Conservation (phyloP, 225 moss, liverwort and hornwort species). For the Takakia lepidozioides region DNA sequence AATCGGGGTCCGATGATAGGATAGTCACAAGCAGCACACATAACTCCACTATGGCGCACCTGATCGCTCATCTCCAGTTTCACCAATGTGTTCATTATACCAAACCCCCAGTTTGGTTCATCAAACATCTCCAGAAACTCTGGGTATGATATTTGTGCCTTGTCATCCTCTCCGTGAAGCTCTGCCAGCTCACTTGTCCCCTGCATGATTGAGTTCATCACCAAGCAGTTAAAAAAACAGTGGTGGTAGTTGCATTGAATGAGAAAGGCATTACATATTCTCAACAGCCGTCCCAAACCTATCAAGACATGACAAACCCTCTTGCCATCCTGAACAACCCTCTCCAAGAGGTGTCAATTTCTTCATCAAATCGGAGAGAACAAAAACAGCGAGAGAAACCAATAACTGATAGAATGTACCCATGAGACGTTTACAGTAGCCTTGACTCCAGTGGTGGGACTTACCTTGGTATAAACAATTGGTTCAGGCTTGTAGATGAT, state of each 20-base stretch:
- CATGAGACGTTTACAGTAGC: too few species aligned
- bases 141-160: slow-evolving; percentile 75
- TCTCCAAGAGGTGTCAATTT: too few species aligned
- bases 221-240: neutral
- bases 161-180: slow-evolving; percentile 72
- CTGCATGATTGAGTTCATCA: slow-evolving; percentile 2
- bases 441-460: too few species aligned
- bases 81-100: slow-evolving; percentile 67
- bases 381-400: too few species aligned
- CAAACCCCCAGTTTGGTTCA: slow-evolving; percentile 92
- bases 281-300: too few species aligned
- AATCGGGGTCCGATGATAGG: slow-evolving; percentile 81
- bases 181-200: slow-evolving; percentile 73
- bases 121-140: slow-evolving; percentile 85
- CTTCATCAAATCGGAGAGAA: too few species aligned
- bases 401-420: too few species aligned
- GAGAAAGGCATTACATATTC: too few species aligned
- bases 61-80: slow-evolving; percentile 82
- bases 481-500: too few species aligned
- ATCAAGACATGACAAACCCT: too few species aligned
- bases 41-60: slow-evolving; percentile 70
- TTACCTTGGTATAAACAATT: too few species aligned
- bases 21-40: slow-evolving; percentile 88
- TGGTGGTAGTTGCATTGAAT: neutral
- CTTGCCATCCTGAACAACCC: too few species aligned